Evolutionary conservation across 768 basidiomycete genomes (phyloP).

Genomic region (Boletellus ananiceps): DNA sequence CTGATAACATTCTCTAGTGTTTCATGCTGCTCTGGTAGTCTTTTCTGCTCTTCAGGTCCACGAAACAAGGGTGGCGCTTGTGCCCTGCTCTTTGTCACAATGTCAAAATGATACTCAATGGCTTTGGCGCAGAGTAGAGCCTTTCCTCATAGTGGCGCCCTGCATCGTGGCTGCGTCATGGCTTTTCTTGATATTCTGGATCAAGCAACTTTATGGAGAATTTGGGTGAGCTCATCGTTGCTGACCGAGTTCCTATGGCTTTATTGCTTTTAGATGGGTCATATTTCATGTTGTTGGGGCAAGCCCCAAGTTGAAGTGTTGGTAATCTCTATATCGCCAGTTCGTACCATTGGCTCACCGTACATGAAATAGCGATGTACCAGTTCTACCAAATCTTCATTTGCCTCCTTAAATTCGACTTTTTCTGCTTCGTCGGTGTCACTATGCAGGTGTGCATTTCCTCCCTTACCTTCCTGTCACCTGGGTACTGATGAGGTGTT

Average conservation of each 20-base stretch:
- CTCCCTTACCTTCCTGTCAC: background rate
- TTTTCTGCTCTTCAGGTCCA: conserved; percentile 74
- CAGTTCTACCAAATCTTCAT: conserved; percentile 85
- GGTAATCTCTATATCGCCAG: conserved; percentile 18
- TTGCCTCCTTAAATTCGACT: conserved; percentile 85
- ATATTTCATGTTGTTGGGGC: conserved; percentile 89
- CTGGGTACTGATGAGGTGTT: background rate
- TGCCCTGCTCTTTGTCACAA: conserved; percentile 34
- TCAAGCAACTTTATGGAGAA: conserved; percentile 68
- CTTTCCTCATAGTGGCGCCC: conserved; percentile 70
- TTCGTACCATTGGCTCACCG: background rate
- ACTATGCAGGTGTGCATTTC: conserved; percentile 67
- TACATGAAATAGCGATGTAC: conserved; percentile 63
- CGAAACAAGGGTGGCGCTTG: conserved; percentile 64
- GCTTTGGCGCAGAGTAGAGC: conserved; percentile 56
- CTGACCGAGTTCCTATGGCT: background rate
- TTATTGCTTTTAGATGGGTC: conserved; percentile 59
- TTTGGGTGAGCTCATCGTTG: conserved; percentile 58
- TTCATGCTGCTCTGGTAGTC: conserved; percentile 70
- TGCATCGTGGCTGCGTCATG: conserved; percentile 63
- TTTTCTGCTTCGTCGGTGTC: conserved; percentile 82
- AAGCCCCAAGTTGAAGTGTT: conserved; percentile 80
- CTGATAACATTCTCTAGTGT: conserved; percentile 37
- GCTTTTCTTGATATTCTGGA: conserved; percentile 62
- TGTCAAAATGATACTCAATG: conserved; percentile 46